phyloP scores from a whole-genome alignment of 495 filamentous ascomycete genomes.

The Aspergillus indologenus region DNA sequence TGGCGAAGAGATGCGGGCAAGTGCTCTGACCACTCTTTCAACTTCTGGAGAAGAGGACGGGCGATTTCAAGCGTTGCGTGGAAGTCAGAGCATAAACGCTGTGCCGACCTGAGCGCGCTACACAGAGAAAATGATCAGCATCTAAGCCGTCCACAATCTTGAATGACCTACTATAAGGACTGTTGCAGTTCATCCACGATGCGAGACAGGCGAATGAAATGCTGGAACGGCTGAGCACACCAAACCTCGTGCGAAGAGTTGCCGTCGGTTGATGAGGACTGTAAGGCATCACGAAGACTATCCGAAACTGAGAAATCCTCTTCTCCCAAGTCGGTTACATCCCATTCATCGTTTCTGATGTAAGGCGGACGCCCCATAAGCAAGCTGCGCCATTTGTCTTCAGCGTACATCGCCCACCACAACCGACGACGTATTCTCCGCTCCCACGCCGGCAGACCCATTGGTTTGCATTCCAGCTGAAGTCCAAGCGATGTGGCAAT shows the following conservation, averaged over 20 bases:
- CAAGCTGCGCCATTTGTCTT: slow-evolving; percentile 91
- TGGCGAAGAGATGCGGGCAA: too few species aligned
- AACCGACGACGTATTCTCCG: slow-evolving; percentile 76
- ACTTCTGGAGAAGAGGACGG: slow-evolving; percentile 23
- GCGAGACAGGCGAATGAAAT: slow-evolving; percentile 25
- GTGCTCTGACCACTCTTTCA: slow-evolving; percentile 27
- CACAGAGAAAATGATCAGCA: background rate
- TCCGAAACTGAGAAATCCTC: slow-evolving; percentile 58
- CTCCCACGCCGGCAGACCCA: slow-evolving; percentile 88
- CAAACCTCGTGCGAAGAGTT: background rate
- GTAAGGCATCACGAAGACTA: slow-evolving; percentile 10
- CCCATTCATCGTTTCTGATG: slow-evolving; percentile 76
- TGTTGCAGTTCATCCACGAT: slow-evolving; percentile 34
- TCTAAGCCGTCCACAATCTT: background rate
- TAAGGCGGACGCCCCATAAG: slow-evolving; percentile 83
- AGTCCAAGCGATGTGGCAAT: slow-evolving; percentile 58
- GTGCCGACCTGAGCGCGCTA: slow-evolving; percentile 34
- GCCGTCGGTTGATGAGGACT: background rate
- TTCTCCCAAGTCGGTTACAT: slow-evolving; percentile 59
- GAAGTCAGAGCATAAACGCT: slow-evolving; percentile 31
- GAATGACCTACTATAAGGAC: slow-evolving; percentile 30
- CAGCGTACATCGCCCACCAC: slow-evolving; percentile 89
- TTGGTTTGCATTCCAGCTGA: slow-evolving; percentile 81
- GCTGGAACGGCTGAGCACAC: background rate
- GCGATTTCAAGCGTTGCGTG: slow-evolving; percentile 28